Conservation (phyloP, 2,329 filamentous ascomycete genomes). For the Teratosphaeria nubilosa region DNA sequence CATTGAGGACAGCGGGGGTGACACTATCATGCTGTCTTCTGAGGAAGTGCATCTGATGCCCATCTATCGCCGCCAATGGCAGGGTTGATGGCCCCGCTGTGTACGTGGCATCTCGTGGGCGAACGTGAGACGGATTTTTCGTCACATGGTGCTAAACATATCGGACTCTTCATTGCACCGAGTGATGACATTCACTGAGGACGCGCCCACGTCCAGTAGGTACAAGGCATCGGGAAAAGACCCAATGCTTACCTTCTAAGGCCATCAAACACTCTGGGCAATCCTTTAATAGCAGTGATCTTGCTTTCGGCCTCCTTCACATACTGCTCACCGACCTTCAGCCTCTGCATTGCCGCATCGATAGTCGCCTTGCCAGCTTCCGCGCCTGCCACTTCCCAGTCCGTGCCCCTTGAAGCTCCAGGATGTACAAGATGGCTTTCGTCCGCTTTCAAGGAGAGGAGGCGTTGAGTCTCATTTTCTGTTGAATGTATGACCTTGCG, state of each 20-base stretch:
- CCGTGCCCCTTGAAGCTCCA: slow-evolving; percentile 13
- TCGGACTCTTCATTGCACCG: too few species aligned
- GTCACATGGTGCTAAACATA: too few species aligned
- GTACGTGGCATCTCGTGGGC: too few species aligned
- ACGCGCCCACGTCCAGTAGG: too few species aligned
- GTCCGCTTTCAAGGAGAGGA: slow-evolving; percentile 21
- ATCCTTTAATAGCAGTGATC: slow-evolving; percentile 9
- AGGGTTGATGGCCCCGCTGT: too few species aligned
- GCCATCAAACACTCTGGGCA: slow-evolving; percentile 6
- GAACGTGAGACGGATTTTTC: too few species aligned
- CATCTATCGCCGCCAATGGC: too few species aligned
- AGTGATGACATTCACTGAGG: too few species aligned
- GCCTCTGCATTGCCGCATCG: slow-evolving; percentile 7
- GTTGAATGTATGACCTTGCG: slow-evolving; percentile 17
- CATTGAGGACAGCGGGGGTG: too few species aligned
- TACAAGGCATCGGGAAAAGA: too few species aligned
- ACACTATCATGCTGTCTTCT: too few species aligned
- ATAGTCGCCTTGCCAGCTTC: slow-evolving; percentile 3
- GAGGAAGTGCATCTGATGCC: too few species aligned
- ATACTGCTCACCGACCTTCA: slow-evolving; percentile 10
- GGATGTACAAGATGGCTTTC: slow-evolving; percentile 27
- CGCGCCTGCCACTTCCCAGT: slow-evolving; percentile 18
- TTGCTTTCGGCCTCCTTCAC: slow-evolving; percentile 8
- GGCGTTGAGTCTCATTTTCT: slow-evolving; percentile 15
- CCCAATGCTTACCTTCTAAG: background rate